Conservation (phyloP, 306 rosid genomes). For the Acacia acuminata region DNA sequence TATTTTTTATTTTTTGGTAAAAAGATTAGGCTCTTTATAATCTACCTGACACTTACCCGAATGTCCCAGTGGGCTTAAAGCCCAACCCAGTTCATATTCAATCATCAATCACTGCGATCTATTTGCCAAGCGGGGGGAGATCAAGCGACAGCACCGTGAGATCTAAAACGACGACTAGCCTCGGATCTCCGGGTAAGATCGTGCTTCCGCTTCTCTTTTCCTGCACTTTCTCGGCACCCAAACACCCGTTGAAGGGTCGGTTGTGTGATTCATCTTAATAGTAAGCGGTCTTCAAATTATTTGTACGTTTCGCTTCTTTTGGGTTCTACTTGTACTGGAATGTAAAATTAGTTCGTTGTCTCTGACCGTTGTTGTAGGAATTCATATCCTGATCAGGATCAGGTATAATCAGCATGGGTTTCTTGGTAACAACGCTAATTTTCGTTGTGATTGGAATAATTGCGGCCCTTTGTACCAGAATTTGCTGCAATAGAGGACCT, state of each 20-base stretch:
- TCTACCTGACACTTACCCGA: too few relatives aligned
- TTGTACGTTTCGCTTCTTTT: not conserved
- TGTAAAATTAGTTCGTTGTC: not conserved
- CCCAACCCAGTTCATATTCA: not conserved
- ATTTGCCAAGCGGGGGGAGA: constrained; percentile 31
- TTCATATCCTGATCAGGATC: constrained; percentile 52
- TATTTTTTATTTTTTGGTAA: too few relatives aligned
- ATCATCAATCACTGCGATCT: not conserved
- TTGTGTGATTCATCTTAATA: not conserved
- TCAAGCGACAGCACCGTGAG: constrained; percentile 28
- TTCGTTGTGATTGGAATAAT: constrained; percentile 72
- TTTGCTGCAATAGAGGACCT: constrained; percentile 83
- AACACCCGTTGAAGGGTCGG: constrained; percentile 17
- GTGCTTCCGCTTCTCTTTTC: not conserved
- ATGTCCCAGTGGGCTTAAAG: not conserved
- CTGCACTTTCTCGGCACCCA: constrained; percentile 31
- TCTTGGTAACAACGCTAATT: constrained; percentile 73
- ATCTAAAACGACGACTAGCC: constrained; percentile 26
- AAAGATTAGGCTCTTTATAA: too few relatives aligned
- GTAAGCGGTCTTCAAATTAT: constrained; percentile 7
- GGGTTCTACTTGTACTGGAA: not conserved
- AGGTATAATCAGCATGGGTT: constrained; percentile 67
- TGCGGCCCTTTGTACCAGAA: constrained; percentile 71
- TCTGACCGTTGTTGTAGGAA: constrained; percentile 33
- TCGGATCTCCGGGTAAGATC: constrained; percentile 40